These are phyloP conservation scores for Leptomonas pyrrhocoris DNA, from an alignment of 208 protist species.

Conservation along the genomic window DNA sequence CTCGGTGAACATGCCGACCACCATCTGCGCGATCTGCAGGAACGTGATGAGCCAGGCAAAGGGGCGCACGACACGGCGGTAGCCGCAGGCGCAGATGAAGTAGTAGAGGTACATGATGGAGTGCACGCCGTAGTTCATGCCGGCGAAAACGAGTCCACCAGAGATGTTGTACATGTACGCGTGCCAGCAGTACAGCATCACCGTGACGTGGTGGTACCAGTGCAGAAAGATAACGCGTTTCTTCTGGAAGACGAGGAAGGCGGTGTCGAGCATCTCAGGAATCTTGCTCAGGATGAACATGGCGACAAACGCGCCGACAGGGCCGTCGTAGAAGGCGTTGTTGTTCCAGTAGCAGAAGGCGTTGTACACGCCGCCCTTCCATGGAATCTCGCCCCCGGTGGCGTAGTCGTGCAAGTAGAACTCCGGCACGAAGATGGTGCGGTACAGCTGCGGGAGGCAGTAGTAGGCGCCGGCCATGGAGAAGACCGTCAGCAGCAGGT, in stretches of 20 bases:
- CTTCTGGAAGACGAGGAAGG: conserved; percentile 88
- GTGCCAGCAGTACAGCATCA: conserved; percentile 93
- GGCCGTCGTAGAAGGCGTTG: conserved; percentile 56
- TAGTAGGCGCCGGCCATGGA: conserved; percentile 68
- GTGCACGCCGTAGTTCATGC: conserved; percentile 94
- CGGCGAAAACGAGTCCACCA: conserved; percentile 79
- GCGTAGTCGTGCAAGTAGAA: conserved; percentile 37
- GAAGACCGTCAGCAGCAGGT: conserved; percentile 80
- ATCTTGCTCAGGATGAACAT: conserved; percentile 85
- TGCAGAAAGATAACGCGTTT: conserved; percentile 85
- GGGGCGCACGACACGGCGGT: conserved; percentile 62
- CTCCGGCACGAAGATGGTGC: conserved; percentile 32
- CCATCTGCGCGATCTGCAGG: conserved; percentile 93
- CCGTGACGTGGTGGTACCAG: conserved; percentile 93
- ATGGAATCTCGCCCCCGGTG: conserved; percentile 14
- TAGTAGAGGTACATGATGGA: conserved; percentile 96
- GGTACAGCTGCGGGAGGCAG: conserved; percentile 56
- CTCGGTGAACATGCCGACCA: conserved; percentile 76
- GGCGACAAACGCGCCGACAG: conserved; percentile 62
- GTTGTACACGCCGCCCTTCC: conserved; percentile 56
- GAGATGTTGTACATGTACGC: conserved; percentile 55
- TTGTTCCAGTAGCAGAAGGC: conserved; percentile 60
- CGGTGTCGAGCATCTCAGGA: conserved; percentile 87
- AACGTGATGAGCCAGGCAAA: conserved; percentile 85
- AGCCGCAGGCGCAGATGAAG: conserved; percentile 72